Evolutionary conservation across 2,329 filamentous ascomycete genomes (phyloP), one percentile per base, ranked within the genome.

Genomic region (Didymella pomorum): DNA sequence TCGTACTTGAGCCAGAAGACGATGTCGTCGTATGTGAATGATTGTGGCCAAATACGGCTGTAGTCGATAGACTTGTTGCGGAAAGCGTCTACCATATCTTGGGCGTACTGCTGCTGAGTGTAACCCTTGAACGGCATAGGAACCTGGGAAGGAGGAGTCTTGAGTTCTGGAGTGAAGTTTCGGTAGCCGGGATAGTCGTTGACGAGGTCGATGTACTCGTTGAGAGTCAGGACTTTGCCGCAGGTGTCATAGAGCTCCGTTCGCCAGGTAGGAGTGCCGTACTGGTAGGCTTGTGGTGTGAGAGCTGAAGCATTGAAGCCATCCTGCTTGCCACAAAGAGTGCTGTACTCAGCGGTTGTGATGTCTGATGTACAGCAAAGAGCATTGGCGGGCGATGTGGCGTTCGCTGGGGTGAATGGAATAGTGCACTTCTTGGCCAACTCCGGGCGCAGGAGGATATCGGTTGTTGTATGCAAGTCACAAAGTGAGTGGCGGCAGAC

Each of bases 401-500:
- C 62, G 16, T 74, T 73, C 4, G 85, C 82, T 0, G 87, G 84
- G n/a, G 73, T 75, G 75, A 90, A 90, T 0, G 86, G 87, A 51
- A 76, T 72, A 2, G 83, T 85, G 77, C 87, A 90, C 76, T 89
- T 90, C 52, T 82, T 82, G 59, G 85, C 86, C 48, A 90, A 83
- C 63, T 85, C 83, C 11, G 87, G 85, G 48, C 83, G 80, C 46
- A 80, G 73, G 62, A 90, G 81, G 70, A 90, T 88, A 77, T 90
- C 85, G 70, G 87, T 89, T 9, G 87, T 90, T 21, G 84, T 87
- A 78, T 89, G 87, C 39, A 90, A 76, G 67, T 90, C 87, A 75
- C 87, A 90, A 64, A 88, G 84, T 45, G 83, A 84, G 76, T 90
- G 87, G 46, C 87, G 84, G 77, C 87, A 90, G 43, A 90, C 87